These are phyloP conservation scores for Penicillium sp. DNA, from an alignment of 2,329 filamentous ascomycete genomes.

Conservation along the genomic window DNA sequence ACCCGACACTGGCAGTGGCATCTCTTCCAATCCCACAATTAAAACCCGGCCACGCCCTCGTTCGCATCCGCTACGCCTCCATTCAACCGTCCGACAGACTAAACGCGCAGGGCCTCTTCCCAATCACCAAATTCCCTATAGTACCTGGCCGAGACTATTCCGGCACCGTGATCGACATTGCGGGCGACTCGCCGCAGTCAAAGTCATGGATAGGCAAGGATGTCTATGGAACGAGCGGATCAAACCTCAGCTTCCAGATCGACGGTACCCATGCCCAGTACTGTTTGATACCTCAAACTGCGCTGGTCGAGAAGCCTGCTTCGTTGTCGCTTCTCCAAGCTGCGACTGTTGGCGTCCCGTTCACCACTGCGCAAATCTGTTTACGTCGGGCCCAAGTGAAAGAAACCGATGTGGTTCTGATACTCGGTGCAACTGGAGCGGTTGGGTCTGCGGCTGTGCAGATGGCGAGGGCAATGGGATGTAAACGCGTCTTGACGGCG, in stretches of 20 bases:
- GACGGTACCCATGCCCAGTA: constrained; percentile 29
- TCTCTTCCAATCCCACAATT: constrained; percentile 15
- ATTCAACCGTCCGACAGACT: constrained; percentile 30
- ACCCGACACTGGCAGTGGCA: neutral
- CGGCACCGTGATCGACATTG: constrained; percentile 23
- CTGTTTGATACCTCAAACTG: constrained; percentile 15
- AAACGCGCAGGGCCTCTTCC: constrained; percentile 31
- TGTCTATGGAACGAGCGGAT: constrained; percentile 31
- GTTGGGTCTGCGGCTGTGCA: constrained; percentile 27
- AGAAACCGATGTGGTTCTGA: constrained; percentile 24
- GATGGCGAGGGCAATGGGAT: constrained; percentile 23
- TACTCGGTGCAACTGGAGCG: constrained; percentile 26
- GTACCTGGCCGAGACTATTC: constrained; percentile 33
- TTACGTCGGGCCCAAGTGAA: constrained; percentile 19
- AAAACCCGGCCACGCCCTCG: constrained; percentile 19
- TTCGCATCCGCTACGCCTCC: constrained; percentile 25
- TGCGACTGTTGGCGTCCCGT: constrained; percentile 26
- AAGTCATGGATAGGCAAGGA: constrained; percentile 20
- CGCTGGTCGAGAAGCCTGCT: constrained; percentile 19
- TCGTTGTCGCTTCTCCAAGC: constrained; percentile 23
- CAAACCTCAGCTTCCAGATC: constrained; percentile 19
- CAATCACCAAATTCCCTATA: constrained; percentile 24
- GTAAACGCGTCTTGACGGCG: constrained; percentile 22
- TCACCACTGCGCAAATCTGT: constrained; percentile 23
- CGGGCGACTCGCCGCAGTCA: constrained; percentile 8